Base-by-base conservation (phyloP, 2,329 filamentous ascomycete genomes). In the Clonostachys rhizophaga region DNA sequence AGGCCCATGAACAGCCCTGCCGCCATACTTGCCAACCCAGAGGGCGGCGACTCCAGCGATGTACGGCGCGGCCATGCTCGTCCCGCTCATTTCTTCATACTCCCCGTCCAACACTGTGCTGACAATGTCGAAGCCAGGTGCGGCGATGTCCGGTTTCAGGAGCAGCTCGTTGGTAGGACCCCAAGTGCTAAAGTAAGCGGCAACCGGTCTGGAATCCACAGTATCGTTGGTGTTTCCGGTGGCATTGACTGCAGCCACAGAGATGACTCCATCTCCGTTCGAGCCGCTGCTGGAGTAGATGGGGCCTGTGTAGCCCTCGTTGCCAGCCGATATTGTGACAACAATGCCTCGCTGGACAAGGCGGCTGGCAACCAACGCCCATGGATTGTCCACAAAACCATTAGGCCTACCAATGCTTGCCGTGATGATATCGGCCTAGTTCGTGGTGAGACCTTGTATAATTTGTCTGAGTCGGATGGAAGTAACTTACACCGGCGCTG, bases 51-150 rank as follows among this genome's bases (percentile, higher is more conserved):
- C 62, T 13, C 75, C 77, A 36, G 76, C 74, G 20, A 78, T 64
- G 48, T 78, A 77, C 1, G 77, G 77, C 6, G 71, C 71, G 1
- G 77, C 71, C 78, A 82, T 81, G 1, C 75, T 79, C 0, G 79
- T 81, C 41, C 78, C 78, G 41, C 68, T 73, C 46, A 75, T 61
- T 7, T 73, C 62, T 13, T 67, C 67, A 50, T 76, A 81, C 10
- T 49, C 53, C 20, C 64, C 62, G 20, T 69, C 59, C 2, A 70
- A 65, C 41, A 69, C 71, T 3, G 76, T 79, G 40, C 72, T 77
- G 46, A 75, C 63, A 42, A 81, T 76, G 33, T 69, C 61, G 44
- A 68, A 69, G 12, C 76, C 75, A 2, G 75, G 75, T 0, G 72
- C 69, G 13, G 69, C 68, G 43, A 79, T 60, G 43, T 79, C 70